Conservation (phyloP, 495 filamentous ascomycete species). For the Staphylotrichum longicolle region DNA sequence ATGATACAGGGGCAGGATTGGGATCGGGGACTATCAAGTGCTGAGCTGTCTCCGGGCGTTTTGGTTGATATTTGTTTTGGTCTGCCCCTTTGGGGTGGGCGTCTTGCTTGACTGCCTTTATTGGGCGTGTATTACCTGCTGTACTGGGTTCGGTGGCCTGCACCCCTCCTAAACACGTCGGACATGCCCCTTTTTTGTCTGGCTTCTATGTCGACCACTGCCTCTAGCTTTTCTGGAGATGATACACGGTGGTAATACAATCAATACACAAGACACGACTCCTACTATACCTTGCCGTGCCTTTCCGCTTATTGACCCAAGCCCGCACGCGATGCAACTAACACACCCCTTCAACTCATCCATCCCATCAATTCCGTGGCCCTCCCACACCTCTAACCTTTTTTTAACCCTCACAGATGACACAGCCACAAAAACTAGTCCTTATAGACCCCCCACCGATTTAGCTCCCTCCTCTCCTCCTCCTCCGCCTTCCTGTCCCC, state of each 20-base stretch:
- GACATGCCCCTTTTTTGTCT: no score
- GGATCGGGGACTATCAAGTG: conserved; percentile 44
- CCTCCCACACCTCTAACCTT: not conserved
- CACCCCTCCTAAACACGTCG: no score
- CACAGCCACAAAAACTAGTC: conserved; percentile 11
- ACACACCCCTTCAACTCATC: no score
- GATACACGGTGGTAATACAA: no score
- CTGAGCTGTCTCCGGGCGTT: conserved; percentile 51
- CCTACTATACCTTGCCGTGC: no score
- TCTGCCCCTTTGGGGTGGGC: conserved; percentile 7
- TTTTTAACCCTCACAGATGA: not conserved
- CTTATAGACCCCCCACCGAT: conserved; percentile 46
- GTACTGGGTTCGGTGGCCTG: not conserved
- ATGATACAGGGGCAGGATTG: conserved; percentile 6
- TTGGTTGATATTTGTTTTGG: conserved; percentile 2
- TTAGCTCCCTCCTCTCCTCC: conserved; percentile 41
- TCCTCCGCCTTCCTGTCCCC: conserved; percentile 55
- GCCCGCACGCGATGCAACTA: no score
- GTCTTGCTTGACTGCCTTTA: not conserved
- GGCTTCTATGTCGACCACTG: no score
- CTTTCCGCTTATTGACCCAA: no score
- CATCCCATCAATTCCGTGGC: not conserved
- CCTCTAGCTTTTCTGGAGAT: no score
- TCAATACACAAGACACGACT: no score
- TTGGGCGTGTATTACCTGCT: not conserved